These are phyloP conservation scores for Scheffersomyces illinoinensis DNA, from an alignment of 1,139 yeast genomes.

Conservation along the genomic window DNA sequence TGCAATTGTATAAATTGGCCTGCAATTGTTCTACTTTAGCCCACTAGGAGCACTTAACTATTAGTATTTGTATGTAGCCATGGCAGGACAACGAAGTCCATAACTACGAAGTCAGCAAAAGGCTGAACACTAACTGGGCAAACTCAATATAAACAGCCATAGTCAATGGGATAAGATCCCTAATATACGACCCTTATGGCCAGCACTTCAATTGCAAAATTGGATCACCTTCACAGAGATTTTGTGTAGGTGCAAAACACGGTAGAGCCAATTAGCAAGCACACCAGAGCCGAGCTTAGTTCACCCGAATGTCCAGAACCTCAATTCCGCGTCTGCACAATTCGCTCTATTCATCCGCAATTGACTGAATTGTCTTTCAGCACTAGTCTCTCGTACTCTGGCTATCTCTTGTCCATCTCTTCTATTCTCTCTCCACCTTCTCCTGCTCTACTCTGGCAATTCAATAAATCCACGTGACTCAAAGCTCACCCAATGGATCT, in stretches of 20 bases:
- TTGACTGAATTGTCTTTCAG: no score
- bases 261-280: not conserved
- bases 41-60: not conserved
- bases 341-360: not conserved
- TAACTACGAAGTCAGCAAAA: no score
- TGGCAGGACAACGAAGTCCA: not conserved
- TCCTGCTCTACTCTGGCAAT: not conserved
- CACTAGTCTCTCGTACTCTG: not conserved
- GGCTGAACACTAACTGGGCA: no score
- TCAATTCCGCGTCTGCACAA: not conserved
- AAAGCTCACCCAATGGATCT: not conserved
- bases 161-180: not conserved
- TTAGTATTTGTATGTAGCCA: not conserved
- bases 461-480: constrained; percentile 9
- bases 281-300: not conserved
- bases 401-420: not conserved
- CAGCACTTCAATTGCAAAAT: not conserved
- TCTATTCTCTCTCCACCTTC: not conserved
- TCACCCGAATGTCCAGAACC: not conserved
- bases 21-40: not conserved
- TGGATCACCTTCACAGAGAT: not conserved
- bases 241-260: not conserved
- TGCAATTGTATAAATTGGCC: not conserved
- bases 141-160: no score
- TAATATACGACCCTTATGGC: not conserved